These are phyloP conservation scores for Penicillium crystallinum DNA, from an alignment of 495 filamentous ascomycete genomes.

Conservation along the genomic window DNA sequence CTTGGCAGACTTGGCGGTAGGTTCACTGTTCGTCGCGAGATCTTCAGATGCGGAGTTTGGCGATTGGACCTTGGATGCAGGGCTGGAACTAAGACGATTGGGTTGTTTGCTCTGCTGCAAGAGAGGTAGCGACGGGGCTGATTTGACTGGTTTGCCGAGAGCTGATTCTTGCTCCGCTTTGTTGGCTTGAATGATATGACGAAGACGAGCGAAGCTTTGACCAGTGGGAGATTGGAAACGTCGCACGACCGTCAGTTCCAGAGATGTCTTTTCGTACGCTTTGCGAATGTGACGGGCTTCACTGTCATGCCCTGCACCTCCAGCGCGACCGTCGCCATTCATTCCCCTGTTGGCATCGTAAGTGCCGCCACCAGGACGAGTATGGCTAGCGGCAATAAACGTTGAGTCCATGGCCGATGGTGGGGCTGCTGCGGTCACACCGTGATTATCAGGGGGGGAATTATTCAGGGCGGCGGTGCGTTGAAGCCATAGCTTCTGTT, in stretches of 20 bases:
- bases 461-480: conserved; percentile 44
- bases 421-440: conserved; percentile 22
- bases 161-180: conserved; percentile 19
- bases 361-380: conserved; percentile 22
- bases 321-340: conserved; percentile 30
- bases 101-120: conserved; percentile 24
- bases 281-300: conserved; percentile 42
- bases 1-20: conserved; percentile 18
- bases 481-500: conserved; percentile 48
- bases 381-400: conserved; percentile 24
- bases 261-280: conserved; percentile 40
- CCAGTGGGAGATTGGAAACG: conserved; percentile 41
- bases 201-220: conserved; percentile 39
- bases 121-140: conserved; percentile 34
- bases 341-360: conserved; percentile 32
- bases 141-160: conserved; percentile 36
- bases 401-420: conserved; percentile 32
- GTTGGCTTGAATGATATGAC: conserved; percentile 20
- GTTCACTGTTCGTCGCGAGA: conserved; percentile 26
- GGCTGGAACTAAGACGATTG: conserved; percentile 16
- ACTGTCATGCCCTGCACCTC: conserved; percentile 29
- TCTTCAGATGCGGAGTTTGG: conserved; percentile 26
- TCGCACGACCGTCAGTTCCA: conserved; percentile 41
- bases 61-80: conserved; percentile 23
- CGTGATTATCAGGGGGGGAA: conserved; percentile 43